Evolutionary conservation across 2,329 filamentous ascomycete species (phyloP), one percentile per base, ranked within the genome.

Genomic region (Trichoderma gracile): DNA sequence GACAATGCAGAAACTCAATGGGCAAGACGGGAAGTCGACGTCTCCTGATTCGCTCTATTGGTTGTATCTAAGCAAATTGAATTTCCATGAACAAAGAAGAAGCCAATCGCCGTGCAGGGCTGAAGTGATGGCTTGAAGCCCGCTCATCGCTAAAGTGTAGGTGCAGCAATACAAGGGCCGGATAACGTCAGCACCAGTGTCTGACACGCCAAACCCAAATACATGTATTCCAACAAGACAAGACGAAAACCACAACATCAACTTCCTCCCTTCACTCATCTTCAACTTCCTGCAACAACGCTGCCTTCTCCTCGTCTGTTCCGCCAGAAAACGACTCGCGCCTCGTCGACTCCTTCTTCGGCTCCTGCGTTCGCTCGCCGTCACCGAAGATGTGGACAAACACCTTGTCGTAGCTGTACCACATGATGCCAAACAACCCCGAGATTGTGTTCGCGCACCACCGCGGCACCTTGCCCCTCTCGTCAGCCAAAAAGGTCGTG

Each of bases 361-460:
- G 50, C 21, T 47, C 74, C 38, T 75, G 68, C 3, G 86, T 88
- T 70, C 84, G 85, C 81, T 98, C 94, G 0, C 95, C 95, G 73
- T 98, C 91, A 0, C 94, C 94, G 80, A 96, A 97, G 0, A 89
- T 46, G 0, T 77, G 78, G 74, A 86, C 88, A 69, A 81, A 74
- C 2, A 80, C 73, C 1, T 30, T 33, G 58, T 84, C 82, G 56
- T 85, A 83, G 3, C 67, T 69, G 65, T 74, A 69, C 82, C 82
- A 85, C 10, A 79, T 65, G 3, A 77, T 12, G 17, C 77, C 81
- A 65, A 89, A 86, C 1, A 89, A 14, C 1, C 80, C 74, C 0
- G 80, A 82, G 63, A 82, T 79, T 0, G 84, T 59, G 17, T 75
- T 74, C 3, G 79, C 81, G 56, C 94, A 67, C 91, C 91, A 96